These are phyloP conservation scores for Cyberlindnera lachancei DNA, from an alignment of 805 yeast species.

Conservation along the genomic window DNA sequence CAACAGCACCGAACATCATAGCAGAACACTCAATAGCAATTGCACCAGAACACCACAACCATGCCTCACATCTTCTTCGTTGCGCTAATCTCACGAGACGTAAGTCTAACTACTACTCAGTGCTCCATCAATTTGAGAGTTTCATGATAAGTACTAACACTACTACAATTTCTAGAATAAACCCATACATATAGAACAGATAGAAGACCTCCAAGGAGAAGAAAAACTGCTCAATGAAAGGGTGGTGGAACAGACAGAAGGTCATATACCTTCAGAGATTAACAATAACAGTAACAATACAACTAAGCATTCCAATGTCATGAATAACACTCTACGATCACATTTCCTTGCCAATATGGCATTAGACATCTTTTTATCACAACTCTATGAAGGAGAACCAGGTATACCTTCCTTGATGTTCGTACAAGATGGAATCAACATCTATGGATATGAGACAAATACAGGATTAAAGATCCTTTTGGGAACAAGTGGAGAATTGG, in stretches of 20 bases:
- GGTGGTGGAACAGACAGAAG: constrained; percentile 6
- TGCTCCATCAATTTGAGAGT: too few species aligned
- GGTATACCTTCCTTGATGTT: constrained; percentile 39
- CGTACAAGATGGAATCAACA: constrained; percentile 58
- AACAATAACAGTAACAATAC: too few species aligned
- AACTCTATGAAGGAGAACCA: constrained; percentile 32
- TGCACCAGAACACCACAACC: not conserved
- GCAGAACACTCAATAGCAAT: too few species aligned
- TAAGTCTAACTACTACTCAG: too few species aligned
- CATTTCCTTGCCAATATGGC: constrained; percentile 74
- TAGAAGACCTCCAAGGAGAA: constrained; percentile 27
- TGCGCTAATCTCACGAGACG: constrained; percentile 44
- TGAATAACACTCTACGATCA: constrained; percentile 36
- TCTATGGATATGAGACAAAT: constrained; percentile 62
- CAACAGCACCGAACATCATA: too few species aligned
- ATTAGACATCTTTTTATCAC: constrained; percentile 56
- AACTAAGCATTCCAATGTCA: not conserved
- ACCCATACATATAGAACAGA: constrained; percentile 51
- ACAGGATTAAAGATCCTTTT: constrained; percentile 61
- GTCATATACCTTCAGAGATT: not conserved
- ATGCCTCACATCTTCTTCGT: constrained; percentile 30
- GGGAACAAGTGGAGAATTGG: constrained; percentile 37
- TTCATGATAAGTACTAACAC: too few species aligned
- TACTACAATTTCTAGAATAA: too few species aligned
- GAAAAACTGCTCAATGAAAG: constrained; percentile 7